Evolutionary conservation across 345 rosid species (phyloP).

Genomic region (Dovyalis caffra): DNA sequence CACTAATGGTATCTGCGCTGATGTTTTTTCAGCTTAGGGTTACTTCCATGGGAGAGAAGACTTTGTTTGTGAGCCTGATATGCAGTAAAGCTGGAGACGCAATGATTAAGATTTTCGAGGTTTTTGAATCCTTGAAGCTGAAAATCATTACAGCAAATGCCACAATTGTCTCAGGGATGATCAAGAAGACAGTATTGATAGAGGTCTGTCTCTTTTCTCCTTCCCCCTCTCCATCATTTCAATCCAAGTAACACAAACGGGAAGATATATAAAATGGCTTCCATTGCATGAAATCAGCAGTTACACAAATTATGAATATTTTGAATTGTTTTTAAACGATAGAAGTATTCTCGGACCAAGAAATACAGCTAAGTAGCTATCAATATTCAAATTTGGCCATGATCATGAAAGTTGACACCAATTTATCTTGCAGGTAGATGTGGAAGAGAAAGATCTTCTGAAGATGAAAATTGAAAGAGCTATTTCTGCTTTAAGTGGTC

Average conservation of each 20-base stretch:
- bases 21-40: conserved; percentile 55
- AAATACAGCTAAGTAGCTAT: neutral
- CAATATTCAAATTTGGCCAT: neutral
- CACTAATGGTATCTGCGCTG: neutral
- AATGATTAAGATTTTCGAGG: conserved; percentile 79
- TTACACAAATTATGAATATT: no score
- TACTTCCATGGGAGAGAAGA: conserved; percentile 68
- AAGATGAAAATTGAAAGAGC: conserved; percentile 46
- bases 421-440: conserved; percentile 44
- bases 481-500: conserved; percentile 50
- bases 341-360: no score
- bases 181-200: conserved; percentile 70
- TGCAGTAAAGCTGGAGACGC: conserved; percentile 76
- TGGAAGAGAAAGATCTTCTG: conserved; percentile 47
- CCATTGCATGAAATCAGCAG: no score
- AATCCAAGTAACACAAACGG: neutral
- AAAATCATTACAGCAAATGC: conserved; percentile 74
- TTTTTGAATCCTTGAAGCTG: conserved; percentile 75
- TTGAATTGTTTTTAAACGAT: no score
- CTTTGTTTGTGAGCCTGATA: conserved; percentile 70
- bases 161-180: conserved; percentile 66
- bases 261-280: no score
- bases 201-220: conserved; percentile 50
- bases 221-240: neutral
- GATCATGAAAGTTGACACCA: neutral